A percentile compares a stretch with the other conserved stretches of the same genome.
phyloP scores from a whole-genome alignment of 148 eudicot genomes.

The Rhododendron griersonianum region DNA sequence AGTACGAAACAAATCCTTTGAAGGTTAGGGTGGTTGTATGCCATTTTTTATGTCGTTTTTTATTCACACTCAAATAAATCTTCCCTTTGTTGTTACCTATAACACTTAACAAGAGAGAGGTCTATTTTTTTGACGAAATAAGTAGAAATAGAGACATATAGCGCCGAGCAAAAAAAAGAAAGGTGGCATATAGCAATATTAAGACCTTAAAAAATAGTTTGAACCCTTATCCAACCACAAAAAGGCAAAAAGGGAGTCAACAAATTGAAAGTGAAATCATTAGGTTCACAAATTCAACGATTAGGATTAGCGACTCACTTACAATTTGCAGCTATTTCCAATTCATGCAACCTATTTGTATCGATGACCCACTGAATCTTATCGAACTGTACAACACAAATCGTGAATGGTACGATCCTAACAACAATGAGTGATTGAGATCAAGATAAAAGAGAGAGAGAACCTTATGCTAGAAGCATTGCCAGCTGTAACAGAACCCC shows the following conservation, averaged over 20 bases:
- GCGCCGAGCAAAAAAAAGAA: no score
- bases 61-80: background rate
- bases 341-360: background rate
- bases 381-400: no score
- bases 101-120: background rate
- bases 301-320: background rate
- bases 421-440: background rate
- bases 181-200: background rate
- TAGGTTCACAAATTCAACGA: background rate
- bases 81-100: background rate
- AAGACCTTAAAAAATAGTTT: background rate
- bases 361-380: background rate
- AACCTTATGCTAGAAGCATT: slow-evolving; percentile 94
- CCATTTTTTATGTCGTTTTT: background rate
- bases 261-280: background rate
- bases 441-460: slow-evolving; percentile 20
- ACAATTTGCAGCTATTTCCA: background rate
- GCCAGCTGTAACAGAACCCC: slow-evolving; percentile 94
- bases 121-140: background rate
- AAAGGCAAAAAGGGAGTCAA: background rate
- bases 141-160: background rate
- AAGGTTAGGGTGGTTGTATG: background rate
- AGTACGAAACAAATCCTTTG: background rate
- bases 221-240: background rate
- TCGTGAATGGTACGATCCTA: background rate